Conservation (phyloP, 192 early-diverging fungal genomes). For the Entophlyctis luteolus region DNA sequence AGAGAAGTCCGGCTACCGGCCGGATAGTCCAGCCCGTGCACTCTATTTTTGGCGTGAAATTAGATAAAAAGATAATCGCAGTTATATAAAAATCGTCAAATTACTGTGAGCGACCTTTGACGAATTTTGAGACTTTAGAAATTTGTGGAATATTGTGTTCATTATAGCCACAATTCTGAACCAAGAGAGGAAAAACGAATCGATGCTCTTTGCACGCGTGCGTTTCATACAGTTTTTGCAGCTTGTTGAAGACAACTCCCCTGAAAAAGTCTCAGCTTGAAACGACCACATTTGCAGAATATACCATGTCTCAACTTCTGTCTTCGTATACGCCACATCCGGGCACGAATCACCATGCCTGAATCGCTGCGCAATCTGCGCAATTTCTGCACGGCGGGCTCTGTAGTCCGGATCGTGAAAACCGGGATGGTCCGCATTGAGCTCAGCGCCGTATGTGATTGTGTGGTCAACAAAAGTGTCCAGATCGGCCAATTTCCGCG, state of each 20-base stretch:
- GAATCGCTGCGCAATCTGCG: constrained; percentile 76
- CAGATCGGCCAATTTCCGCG: constrained; percentile 84
- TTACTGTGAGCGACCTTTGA: constrained; percentile 58
- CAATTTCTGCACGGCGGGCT: constrained; percentile 76
- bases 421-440: constrained; percentile 82
- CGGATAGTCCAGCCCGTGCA: constrained; percentile 93
- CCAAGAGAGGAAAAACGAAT: constrained; percentile 81
- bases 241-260: constrained; percentile 61
- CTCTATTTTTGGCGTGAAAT: constrained; percentile 29
- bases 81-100: background rate
- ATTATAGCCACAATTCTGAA: constrained; percentile 86
- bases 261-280: background rate
- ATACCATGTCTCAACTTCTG: constrained; percentile 82
- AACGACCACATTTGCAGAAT: too few species aligned
- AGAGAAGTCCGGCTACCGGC: constrained; percentile 90
- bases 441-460: constrained; percentile 80
- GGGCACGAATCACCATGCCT: constrained; percentile 74
- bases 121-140: constrained; percentile 80
- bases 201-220: constrained; percentile 92
- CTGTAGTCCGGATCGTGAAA: constrained; percentile 84
- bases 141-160: constrained; percentile 86
- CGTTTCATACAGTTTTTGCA: constrained; percentile 70
- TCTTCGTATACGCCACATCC: constrained; percentile 70
- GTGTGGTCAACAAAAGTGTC: constrained; percentile 90
- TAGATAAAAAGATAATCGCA: background rate